phyloP scores from a whole-genome alignment of 176 grass and related monocot genomes.

The Panicum miliaceum region DNA sequence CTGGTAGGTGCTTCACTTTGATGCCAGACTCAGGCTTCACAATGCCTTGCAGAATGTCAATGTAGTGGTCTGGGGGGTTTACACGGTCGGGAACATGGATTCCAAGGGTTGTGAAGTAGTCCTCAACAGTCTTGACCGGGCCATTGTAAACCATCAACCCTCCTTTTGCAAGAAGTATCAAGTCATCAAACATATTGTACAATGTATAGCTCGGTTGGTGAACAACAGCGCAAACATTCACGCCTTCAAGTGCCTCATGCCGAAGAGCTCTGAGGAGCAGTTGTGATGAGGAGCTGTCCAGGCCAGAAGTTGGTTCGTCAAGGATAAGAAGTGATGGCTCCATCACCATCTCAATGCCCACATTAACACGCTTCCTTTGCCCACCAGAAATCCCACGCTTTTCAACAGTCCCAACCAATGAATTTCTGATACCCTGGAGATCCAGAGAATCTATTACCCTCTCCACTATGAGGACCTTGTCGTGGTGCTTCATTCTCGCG shows the following conservation, averaged over 20 bases:
- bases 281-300: conserved; percentile 89
- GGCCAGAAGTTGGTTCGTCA: conserved; percentile 94
- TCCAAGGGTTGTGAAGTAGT: conserved; percentile 70
- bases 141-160: conserved; percentile 77
- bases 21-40: conserved; percentile 59
- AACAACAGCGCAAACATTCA: conserved; percentile 83
- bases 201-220: conserved; percentile 90
- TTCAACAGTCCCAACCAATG: conserved; percentile 87
- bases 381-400: conserved; percentile 91
- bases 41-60: conserved; percentile 79
- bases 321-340: conserved; percentile 91
- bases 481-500: conserved; percentile 48
- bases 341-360: conserved; percentile 96
- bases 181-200: conserved; percentile 88
- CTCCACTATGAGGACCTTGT: conserved; percentile 83
- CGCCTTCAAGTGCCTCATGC: conserved; percentile 85
- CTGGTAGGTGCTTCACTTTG: conserved; percentile 60
- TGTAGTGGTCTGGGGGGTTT: conserved; percentile 82
- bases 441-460: conserved; percentile 90
- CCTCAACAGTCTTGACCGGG: conserved; percentile 63
- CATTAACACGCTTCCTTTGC: conserved; percentile 93
- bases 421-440: conserved; percentile 74
- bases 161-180: conserved; percentile 86
- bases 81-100: conserved; percentile 71
- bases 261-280: conserved; percentile 79